Evolutionary conservation across 352 stramenopile species (phyloP), one percentile per base, ranked within the genome.

Genomic region (Phytophthora macrochlamydospora): DNA sequence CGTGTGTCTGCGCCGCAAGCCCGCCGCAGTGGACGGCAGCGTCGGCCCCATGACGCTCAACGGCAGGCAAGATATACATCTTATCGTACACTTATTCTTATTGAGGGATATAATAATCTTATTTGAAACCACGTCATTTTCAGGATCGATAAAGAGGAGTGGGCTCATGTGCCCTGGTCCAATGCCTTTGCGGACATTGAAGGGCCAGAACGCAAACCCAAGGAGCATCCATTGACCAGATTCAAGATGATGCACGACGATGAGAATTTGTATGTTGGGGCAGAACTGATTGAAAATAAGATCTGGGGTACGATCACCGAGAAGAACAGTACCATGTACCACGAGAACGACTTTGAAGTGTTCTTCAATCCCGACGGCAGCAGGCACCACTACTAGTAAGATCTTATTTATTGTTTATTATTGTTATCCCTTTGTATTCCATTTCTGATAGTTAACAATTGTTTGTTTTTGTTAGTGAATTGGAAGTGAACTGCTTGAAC

Each of bases 261-360:
- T 43, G 65, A 83, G 32, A 78, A 66, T 32, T 58, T 96, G 31
- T 96, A 92, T 68, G 75, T 94, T 12, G 81, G 59, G 24, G 83
- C 83, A 0, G 82, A 90, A 62, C 62, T 96, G 3, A 32, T 89
- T 3, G 88, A 94, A 51, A 55, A 69, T 30, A 76, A 87, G 58
- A 87, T 96, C 56, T 96, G 86, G 86, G 88, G 85, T 28, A 94
- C 83, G 1, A 69, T 92, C 52, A 80, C 59, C 35, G 52, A 77
- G 6, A 81, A 88, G 66, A 92, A 96, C 72, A 78, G 74, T 11
- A 87, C 84, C 14, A 80, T 94, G 76, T 96, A 93, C 71, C 85
- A 95, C 48, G 90, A 98, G 65, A 97, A 96, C 60, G 90, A 98
- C 78, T 97, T 97, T 79, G 92, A 98, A 65, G 84, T 98, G 7